Percentiles rank a stretch among this genome's conserved stretches.
Evolutionary conservation across 2,329 filamentous ascomycete genomes (phyloP).

Genomic region (Cryphonectria parasitica): DNA sequence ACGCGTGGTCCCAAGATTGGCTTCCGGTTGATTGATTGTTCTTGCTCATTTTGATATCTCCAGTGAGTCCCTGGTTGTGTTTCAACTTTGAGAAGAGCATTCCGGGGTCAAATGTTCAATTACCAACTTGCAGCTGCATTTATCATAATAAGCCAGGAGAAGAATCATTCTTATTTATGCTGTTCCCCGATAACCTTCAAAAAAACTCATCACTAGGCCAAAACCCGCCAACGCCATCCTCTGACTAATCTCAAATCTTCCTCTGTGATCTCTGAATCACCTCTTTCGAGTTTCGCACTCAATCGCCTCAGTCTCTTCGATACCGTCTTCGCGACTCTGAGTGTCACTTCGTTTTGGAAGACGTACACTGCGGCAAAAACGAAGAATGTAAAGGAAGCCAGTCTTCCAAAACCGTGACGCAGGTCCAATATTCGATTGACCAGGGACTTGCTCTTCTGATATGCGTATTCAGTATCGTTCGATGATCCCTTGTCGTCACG

Average conservation of each 20-base stretch:
- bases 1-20: neutral
- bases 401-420: slow-evolving; percentile 47
- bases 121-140: neutral
- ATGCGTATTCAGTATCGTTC: slow-evolving; percentile 63
- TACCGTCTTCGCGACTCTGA: slow-evolving; percentile 58
- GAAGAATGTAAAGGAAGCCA: slow-evolving; percentile 57
- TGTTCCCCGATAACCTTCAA: neutral
- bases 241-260: slow-evolving; percentile 53
- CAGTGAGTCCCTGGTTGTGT: too few relatives aligned
- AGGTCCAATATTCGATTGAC: slow-evolving; percentile 53
- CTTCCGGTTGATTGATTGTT: neutral
- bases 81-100: neutral
- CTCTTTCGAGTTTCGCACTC: slow-evolving; percentile 50
- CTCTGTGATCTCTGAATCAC: slow-evolving; percentile 50
- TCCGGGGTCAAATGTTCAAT: neutral
- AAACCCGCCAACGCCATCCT: slow-evolving; percentile 61
- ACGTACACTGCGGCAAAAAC: slow-evolving; percentile 62
- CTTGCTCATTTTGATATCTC: neutral
- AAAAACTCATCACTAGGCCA: slow-evolving; percentile 46
- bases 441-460: slow-evolving; percentile 53
- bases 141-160: neutral
- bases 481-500: slow-evolving; percentile 43
- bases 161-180: neutral
- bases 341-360: slow-evolving; percentile 61
- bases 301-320: slow-evolving; percentile 55